phyloP scores from a whole-genome alignment of 2,329 filamentous ascomycete species.

The Xenosphaeropsis pyriputrescens region DNA sequence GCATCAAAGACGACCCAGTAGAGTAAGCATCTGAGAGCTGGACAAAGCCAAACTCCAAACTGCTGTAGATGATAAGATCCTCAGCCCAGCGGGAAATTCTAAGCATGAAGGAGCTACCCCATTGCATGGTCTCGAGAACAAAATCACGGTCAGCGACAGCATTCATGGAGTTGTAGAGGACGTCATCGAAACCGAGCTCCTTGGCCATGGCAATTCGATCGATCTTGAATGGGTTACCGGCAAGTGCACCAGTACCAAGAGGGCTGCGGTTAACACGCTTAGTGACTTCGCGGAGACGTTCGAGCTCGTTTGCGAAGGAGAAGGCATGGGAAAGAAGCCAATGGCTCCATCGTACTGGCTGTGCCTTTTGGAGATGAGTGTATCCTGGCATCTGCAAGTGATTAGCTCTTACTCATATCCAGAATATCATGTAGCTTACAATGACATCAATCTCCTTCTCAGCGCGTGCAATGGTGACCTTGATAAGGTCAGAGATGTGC shows the following conservation, averaged over 20 bases:
- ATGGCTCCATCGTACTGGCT: constrained; percentile 70
- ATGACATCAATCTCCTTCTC: constrained; percentile 61
- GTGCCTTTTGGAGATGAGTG: constrained; percentile 71
- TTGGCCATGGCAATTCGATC: constrained; percentile 66
- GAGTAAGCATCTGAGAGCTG: constrained; percentile 66
- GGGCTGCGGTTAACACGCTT: constrained; percentile 53
- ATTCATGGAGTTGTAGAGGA: constrained; percentile 66
- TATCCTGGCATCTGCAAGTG: constrained; percentile 58
- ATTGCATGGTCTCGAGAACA: constrained; percentile 68
- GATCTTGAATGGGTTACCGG: constrained; percentile 71
- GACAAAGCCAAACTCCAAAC: constrained; percentile 57
- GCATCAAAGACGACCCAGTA: constrained; percentile 42
- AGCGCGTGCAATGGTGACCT: constrained; percentile 53
- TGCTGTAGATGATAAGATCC: constrained; percentile 70
- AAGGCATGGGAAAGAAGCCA: constrained; percentile 67
- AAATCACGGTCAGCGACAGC: constrained; percentile 71
- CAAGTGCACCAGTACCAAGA: constrained; percentile 37
- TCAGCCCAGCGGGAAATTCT: constrained; percentile 73
- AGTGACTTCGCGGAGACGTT: constrained; percentile 60
- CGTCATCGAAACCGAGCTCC: constrained; percentile 65
- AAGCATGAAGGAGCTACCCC: constrained; percentile 63
- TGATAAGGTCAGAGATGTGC: constrained; percentile 53
- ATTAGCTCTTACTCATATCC: too few relatives aligned
- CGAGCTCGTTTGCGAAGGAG: constrained; percentile 58
- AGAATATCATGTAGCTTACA: not conserved